Conservation (phyloP, 345 rosid genomes). For the Passiflora organensis region DNA sequence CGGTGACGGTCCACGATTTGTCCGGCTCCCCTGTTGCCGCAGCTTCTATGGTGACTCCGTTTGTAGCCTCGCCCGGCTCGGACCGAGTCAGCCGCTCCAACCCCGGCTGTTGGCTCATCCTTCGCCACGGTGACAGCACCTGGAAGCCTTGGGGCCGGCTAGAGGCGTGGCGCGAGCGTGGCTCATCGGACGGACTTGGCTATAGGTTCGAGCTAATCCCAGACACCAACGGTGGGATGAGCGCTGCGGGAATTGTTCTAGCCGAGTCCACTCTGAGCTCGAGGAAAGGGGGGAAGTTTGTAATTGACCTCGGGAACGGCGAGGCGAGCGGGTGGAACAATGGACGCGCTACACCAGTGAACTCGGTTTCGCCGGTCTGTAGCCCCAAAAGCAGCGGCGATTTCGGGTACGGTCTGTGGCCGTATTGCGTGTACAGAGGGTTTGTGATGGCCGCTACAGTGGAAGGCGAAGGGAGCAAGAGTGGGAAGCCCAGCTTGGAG, state of each 20-base stretch:
- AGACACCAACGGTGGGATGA: constrained; percentile 34
- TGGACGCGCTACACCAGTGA: constrained; percentile 35
- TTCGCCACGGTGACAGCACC: constrained; percentile 70
- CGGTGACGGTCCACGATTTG: constrained; percentile 78
- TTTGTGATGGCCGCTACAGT: constrained; percentile 86
- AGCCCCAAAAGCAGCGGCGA: constrained; percentile 85
- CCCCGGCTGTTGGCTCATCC: constrained; percentile 85
- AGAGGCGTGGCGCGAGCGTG: constrained; percentile 94
- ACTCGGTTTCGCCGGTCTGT: constrained; percentile 49
- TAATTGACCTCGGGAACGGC: constrained; percentile 44
- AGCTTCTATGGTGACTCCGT: constrained; percentile 79
- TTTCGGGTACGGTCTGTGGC: constrained; percentile 65
- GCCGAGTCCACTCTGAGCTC: constrained; percentile 65
- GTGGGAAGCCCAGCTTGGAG: constrained; percentile 83
- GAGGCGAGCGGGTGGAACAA: background rate
- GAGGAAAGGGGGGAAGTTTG: constrained; percentile 69
- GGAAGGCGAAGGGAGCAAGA: constrained; percentile 69
- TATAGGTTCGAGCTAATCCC: constrained; percentile 73
- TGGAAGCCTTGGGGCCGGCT: constrained; percentile 96
- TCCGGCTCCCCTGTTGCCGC: constrained; percentile 89
- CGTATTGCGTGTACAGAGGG: constrained; percentile 55
- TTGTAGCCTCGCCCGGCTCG: constrained; percentile 79
- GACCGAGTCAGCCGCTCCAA: constrained; percentile 89
- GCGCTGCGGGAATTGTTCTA: constrained; percentile 60
- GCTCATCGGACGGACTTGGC: constrained; percentile 60